Conservation (phyloP, 2,329 filamentous ascomycete species). For the Phoma sp. region DNA sequence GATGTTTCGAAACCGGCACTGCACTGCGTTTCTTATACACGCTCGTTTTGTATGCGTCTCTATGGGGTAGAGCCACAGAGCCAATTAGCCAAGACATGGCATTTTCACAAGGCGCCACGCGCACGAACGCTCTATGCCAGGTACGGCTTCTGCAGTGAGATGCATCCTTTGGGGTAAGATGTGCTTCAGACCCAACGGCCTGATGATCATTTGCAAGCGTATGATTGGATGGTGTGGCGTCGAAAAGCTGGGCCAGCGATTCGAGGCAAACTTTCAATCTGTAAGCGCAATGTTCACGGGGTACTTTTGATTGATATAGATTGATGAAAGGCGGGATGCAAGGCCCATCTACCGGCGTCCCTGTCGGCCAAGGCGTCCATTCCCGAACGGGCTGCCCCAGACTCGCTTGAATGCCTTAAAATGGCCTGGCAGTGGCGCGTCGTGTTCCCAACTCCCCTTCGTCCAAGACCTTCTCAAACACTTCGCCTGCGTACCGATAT, state of each 20-base stretch:
- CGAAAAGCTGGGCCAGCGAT: conserved; percentile 31
- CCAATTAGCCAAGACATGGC: conserved; percentile 7
- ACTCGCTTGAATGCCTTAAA: conserved; percentile 29
- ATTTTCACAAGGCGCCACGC: conserved; percentile 5
- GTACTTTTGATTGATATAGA: conserved; percentile 45
- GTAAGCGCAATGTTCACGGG: conserved; percentile 29
- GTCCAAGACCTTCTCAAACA: conserved; percentile 24
- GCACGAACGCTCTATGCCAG: conserved; percentile 8
- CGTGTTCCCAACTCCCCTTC: conserved; percentile 21
- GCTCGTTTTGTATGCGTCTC: conserved; percentile 26
- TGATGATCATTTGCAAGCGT: conserved; percentile 34
- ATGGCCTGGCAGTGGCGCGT: conserved; percentile 18
- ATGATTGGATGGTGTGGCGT: conserved; percentile 32
- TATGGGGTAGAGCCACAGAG: background rate
- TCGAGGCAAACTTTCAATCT: conserved; percentile 39
- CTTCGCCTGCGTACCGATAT: conserved; percentile 27
- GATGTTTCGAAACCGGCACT: conserved; percentile 27
- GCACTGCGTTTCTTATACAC: conserved; percentile 37
- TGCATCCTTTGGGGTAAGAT: conserved; percentile 6
- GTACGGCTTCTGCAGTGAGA: conserved; percentile 13
- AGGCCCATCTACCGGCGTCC: conserved; percentile 34
- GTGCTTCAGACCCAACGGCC: conserved; percentile 14
- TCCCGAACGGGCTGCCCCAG: conserved; percentile 25
- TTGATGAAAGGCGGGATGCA: conserved; percentile 44
- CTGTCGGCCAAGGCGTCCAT: conserved; percentile 20